These are phyloP conservation scores for Gnomoniopsis sp. DNA, from an alignment of 2,329 filamentous ascomycete genomes.

Conservation along the genomic window DNA sequence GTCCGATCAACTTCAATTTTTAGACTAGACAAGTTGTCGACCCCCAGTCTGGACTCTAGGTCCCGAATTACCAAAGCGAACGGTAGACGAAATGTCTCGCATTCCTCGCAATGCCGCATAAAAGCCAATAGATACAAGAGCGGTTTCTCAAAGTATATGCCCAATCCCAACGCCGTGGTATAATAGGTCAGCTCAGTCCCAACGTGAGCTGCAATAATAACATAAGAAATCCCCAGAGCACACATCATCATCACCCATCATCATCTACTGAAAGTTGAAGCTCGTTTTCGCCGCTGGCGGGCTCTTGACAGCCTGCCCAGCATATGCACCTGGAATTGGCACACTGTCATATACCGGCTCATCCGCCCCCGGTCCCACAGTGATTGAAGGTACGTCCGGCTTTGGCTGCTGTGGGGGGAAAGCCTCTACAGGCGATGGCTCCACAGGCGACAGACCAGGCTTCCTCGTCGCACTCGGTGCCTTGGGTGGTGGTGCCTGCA, in stretches of 20 bases:
- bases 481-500: constrained; percentile 80
- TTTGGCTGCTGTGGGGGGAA: constrained; percentile 26
- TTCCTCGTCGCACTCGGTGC: constrained; percentile 69
- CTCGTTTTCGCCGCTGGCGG: constrained; percentile 42
- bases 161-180: constrained; percentile 13
- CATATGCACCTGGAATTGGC: constrained; percentile 84
- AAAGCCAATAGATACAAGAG: neutral
- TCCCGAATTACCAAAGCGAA: constrained; percentile 11
- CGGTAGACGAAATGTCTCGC: neutral
- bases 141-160: neutral
- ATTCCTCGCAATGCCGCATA: neutral
- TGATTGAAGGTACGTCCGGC: constrained; percentile 36
- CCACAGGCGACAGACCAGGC: constrained; percentile 57
- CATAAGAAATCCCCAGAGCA: constrained; percentile 13
- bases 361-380: constrained; percentile 64
- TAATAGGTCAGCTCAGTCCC: constrained; percentile 12
- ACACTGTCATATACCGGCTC: constrained; percentile 84
- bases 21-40: neutral
- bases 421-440: constrained; percentile 25
- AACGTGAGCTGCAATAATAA: constrained; percentile 8
- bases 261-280: constrained; percentile 34
- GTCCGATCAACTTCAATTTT: neutral
- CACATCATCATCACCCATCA: constrained; percentile 12
- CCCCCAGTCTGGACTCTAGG: neutral
- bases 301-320: constrained; percentile 51